phyloP scores from a whole-genome alignment of 2,329 filamentous ascomycete species.

The Fusarium nygamai region DNA sequence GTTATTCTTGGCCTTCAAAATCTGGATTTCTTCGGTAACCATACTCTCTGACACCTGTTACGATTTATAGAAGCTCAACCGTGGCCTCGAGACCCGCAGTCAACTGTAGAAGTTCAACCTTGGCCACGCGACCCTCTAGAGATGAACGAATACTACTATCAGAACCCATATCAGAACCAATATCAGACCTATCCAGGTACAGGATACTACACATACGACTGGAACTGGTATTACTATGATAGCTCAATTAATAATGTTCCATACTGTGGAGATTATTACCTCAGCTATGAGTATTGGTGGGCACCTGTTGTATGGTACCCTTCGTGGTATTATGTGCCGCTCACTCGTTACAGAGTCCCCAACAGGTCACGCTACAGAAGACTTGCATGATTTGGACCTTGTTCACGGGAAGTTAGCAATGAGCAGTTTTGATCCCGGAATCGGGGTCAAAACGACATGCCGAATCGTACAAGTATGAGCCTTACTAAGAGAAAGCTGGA shows the following conservation, averaged over 20 bases:
- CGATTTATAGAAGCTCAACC: background rate
- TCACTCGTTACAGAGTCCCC: background rate
- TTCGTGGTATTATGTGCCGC: background rate
- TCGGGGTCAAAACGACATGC: no score
- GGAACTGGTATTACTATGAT: background rate
- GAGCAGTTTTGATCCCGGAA: rapidly evolving
- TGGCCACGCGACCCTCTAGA: background rate
- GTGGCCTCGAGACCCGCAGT: background rate
- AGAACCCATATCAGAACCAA: background rate
- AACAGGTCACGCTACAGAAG: background rate
- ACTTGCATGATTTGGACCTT: background rate
- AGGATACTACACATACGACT: background rate
- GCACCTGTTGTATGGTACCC: background rate
- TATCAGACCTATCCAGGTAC: background rate
- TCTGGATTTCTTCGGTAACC: rapidly evolving
- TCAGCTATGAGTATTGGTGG: background rate
- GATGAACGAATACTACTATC: background rate
- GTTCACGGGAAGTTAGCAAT: rapidly evolving
- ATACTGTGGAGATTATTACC: background rate
- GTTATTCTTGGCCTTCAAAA: rapidly evolving
- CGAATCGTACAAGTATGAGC: rapidly evolving
- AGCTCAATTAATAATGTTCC: background rate
- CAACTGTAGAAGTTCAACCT: no score
- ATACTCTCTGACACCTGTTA: background rate
- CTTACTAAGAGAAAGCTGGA: background rate